phyloP scores from a whole-genome alignment of 129 eudicot genomes.

The Mikania micrantha region DNA sequence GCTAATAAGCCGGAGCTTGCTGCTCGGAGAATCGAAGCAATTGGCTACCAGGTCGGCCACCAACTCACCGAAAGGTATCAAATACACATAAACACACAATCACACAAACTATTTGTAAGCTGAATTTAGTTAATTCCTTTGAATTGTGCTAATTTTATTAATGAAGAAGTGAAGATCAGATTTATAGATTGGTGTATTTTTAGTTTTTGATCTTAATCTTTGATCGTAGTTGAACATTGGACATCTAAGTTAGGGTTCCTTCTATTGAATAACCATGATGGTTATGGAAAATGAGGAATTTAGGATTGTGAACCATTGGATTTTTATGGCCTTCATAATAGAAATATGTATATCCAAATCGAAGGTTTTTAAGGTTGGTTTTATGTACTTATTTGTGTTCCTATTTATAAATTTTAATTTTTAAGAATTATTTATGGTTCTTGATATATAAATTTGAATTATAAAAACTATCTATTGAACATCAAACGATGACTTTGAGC shows the following conservation, averaged over 20 bases:
- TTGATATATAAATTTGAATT: neutral
- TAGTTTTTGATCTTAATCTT: neutral
- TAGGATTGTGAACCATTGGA: neutral
- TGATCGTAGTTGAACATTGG: neutral
- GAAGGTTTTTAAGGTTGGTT: neutral
- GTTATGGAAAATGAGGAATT: neutral
- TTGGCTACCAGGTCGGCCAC: conserved; percentile 95
- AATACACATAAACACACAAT: neutral
- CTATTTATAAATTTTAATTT: too few relatives aligned
- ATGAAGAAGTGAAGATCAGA: neutral
- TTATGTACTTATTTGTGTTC: neutral
- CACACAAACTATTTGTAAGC: neutral
- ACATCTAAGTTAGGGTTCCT: neutral
- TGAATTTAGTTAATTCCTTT: neutral
- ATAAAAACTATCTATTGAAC: too few relatives aligned
- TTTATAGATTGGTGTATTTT: neutral
- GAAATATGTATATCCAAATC: neutral
- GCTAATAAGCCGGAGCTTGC: conserved; percentile 90
- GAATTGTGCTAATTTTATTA: neutral
- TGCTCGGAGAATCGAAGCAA: conserved; percentile 85
- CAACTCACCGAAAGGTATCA: conserved; percentile 77
- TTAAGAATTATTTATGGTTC: neutral
- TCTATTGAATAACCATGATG: neutral
- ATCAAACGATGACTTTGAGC: too few relatives aligned
- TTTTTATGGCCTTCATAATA: neutral